These are phyloP conservation scores for Coemansia sp. DNA, from an alignment of 192 early-diverging fungal genomes.

Conservation along the genomic window DNA sequence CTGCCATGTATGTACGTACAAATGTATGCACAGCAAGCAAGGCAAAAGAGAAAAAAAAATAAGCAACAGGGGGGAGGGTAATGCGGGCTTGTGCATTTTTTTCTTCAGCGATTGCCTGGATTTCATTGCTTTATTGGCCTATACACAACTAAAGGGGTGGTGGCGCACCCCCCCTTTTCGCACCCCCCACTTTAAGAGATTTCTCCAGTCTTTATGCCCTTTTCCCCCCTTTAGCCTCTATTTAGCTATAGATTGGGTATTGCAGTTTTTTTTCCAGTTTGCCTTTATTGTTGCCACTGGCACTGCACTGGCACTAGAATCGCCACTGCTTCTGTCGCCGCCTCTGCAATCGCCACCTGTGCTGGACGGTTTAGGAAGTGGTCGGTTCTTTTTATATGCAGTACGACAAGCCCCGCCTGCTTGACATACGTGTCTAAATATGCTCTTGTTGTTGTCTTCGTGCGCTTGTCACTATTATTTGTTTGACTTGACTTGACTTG, in stretches of 20 bases:
- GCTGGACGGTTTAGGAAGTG: no score
- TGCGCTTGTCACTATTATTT: no score
- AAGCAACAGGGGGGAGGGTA: conserved; percentile 16
- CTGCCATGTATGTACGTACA: neutral
- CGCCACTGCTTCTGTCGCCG: neutral
- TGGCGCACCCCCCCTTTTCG: conserved; percentile 1
- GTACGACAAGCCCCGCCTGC: no score
- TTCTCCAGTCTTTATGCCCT: conserved; percentile 15
- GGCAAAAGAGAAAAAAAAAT: conserved; percentile 10
- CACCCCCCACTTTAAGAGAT: conserved; percentile 9
- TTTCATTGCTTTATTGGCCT: conserved; percentile 9
- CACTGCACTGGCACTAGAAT: neutral
- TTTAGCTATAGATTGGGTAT: neutral
- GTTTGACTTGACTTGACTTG: no score
- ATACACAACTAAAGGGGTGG: neutral
- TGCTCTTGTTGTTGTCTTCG: no score
- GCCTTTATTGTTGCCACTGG: conserved; percentile 4
- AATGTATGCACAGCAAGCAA: conserved; percentile 21
- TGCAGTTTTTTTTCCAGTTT: neutral
- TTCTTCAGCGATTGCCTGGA: conserved; percentile 24
- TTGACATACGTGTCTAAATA: no score
- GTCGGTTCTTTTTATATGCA: no score
- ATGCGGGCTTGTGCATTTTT: conserved; percentile 46
- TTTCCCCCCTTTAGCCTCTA: neutral
- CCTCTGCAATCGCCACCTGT: no score